A percentile compares a stretch with the other conserved stretches of the same genome.
These are phyloP conservation scores for Tuber borchii DNA, from an alignment of 495 filamentous ascomycete genomes.

Conservation along the genomic window DNA sequence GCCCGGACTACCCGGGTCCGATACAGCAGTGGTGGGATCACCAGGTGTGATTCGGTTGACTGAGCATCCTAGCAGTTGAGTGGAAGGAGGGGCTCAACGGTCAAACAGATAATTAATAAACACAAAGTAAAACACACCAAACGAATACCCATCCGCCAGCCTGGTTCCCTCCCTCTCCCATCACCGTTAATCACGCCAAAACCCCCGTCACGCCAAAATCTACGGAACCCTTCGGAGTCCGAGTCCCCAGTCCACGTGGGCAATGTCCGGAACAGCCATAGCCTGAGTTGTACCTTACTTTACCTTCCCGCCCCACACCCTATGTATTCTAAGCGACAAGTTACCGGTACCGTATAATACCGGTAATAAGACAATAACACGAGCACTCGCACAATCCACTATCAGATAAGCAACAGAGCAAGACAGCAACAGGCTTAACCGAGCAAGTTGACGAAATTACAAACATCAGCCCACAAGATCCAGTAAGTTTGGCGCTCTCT, in stretches of 20 bases:
- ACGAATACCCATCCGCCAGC: not conserved
- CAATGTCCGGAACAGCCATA: not conserved
- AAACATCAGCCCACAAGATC: no score
- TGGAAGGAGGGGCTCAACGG: not conserved
- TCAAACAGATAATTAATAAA: not conserved
- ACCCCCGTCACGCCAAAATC: not conserved
- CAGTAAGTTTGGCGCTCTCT: no score
- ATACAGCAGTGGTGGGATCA: not conserved
- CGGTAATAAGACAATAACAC: no score
- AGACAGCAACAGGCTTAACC: no score
- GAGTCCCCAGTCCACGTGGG: not conserved
- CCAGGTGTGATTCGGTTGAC: not conserved
- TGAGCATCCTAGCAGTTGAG: not conserved
- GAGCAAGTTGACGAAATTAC: no score
- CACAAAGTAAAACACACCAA: not conserved
- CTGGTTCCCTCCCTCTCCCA: not conserved
- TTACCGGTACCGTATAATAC: no score
- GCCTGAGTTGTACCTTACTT: not conserved
- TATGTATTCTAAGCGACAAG: not conserved
- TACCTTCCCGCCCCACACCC: not conserved
- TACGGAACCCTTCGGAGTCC: not conserved
- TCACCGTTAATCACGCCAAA: not conserved
- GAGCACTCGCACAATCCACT: no score
- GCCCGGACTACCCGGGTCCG: not conserved
- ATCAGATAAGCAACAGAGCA: no score